Evolutionary conservation across 2,329 filamentous ascomycete species (phyloP).

Genomic region (Colletotrichum sojae): DNA sequence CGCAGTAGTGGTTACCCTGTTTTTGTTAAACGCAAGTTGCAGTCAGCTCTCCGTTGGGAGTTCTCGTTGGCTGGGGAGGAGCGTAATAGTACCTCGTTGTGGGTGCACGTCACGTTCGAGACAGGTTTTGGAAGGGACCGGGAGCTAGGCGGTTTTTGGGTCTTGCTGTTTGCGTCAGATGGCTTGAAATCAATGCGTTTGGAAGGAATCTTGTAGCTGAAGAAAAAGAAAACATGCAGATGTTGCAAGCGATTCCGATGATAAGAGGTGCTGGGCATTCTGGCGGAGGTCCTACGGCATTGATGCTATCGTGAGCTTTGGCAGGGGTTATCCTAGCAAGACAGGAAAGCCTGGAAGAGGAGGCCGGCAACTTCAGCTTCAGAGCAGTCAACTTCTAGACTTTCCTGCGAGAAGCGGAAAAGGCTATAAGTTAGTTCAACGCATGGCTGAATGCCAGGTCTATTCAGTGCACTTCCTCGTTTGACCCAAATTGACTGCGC

Average conservation of each 20-base stretch:
- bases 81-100: slow-evolving; percentile 67
- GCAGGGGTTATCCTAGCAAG: slow-evolving; percentile 6
- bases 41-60: too few species aligned
- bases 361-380: not conserved
- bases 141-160: too few species aligned
- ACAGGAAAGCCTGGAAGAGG: not conserved
- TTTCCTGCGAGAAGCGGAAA: too few species aligned
- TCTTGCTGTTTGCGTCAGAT: too few species aligned
- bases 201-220: not conserved
- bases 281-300: not conserved
- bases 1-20: slow-evolving; percentile 78
- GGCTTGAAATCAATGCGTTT: not conserved
- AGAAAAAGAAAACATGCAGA: slow-evolving; percentile 1
- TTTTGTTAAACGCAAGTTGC: too few species aligned
- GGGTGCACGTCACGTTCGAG: slow-evolving; percentile 51
- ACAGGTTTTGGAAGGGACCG: too few species aligned
- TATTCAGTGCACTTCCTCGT: too few species aligned
- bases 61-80: not conserved
- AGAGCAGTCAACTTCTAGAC: not conserved
- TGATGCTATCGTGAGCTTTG: slow-evolving; percentile 9
- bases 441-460: too few species aligned
- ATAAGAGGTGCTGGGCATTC: not conserved
- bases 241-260: not conserved
- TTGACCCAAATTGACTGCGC: too few species aligned
- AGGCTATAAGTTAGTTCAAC: too few species aligned